Percentiles rank a stretch among this genome's conserved stretches.
Evolutionary conservation across 352 stramenopile species (phyloP).

Genomic region (Globisporangium okanoganense): DNA sequence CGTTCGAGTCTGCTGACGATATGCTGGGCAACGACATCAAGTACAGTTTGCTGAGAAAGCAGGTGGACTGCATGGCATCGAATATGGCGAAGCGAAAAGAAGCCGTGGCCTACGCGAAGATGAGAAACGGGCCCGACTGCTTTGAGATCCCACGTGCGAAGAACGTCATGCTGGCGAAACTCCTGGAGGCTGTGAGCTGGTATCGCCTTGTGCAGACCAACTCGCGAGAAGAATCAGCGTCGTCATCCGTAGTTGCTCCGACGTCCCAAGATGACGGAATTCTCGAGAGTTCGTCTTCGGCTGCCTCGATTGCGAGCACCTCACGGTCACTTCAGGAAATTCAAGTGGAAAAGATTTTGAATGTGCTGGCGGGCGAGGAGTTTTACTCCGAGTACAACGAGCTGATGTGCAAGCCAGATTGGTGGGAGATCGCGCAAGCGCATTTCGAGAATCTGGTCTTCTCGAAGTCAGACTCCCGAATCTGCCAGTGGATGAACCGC

Average conservation of each 20-base stretch:
- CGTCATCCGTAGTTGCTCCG: slow-evolving; percentile 36
- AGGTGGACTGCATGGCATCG: slow-evolving; percentile 48
- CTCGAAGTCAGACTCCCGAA: slow-evolving; percentile 52
- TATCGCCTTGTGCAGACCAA: slow-evolving; percentile 84
- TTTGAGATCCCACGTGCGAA: slow-evolving; percentile 58
- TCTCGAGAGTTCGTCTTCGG: slow-evolving; percentile 10
- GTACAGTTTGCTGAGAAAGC: slow-evolving; percentile 56
- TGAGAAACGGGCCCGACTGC: slow-evolving; percentile 60
- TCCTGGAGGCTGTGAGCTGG: slow-evolving; percentile 82
- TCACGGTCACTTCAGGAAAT: slow-evolving; percentile 49
- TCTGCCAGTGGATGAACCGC: slow-evolving; percentile 67
- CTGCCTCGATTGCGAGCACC: slow-evolving; percentile 17
- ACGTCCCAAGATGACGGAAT: slow-evolving; percentile 4
- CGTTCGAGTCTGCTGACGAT: slow-evolving; percentile 60
- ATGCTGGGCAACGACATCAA: slow-evolving; percentile 81
- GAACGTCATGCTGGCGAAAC: slow-evolving; percentile 60
- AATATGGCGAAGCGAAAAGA: slow-evolving; percentile 41
- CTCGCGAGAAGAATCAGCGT: slow-evolving; percentile 56
- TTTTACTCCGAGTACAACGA: slow-evolving; percentile 84
- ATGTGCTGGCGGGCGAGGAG: slow-evolving; percentile 70
- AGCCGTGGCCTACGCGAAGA: slow-evolving; percentile 45
- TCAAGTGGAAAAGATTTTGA: slow-evolving; percentile 72
- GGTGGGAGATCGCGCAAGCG: slow-evolving; percentile 81
- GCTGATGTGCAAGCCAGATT: slow-evolving; percentile 71
- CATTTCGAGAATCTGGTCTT: slow-evolving; percentile 88